Evolutionary conservation across 768 basidiomycete genomes (phyloP), one percentile per base, ranked within the genome.

Genomic region (Cytidiella melzeri): DNA sequence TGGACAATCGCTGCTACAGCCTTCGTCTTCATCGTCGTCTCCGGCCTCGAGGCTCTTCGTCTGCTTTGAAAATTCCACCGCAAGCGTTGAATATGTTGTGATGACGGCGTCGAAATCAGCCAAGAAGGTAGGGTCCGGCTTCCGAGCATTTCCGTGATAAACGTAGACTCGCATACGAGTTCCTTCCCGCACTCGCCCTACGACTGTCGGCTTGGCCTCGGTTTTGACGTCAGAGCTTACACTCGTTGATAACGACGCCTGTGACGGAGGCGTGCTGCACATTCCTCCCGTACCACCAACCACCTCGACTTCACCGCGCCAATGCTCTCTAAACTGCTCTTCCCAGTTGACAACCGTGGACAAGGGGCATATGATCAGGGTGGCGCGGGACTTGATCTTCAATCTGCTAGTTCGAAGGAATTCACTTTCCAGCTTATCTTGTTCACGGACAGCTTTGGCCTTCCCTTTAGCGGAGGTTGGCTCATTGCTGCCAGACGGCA

Each of bases 331-430:
- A 61, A 99, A 92, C 66, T 99, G 96, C 49, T 95, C 92, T 69
- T 99, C 96, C 96, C 96, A 99, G 61, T 98, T 98, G 42, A 90
- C 83, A 2, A 99, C 92, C 4, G 96, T 99, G 10, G 92, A 93
- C 30, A 99, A 74, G 5, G 96, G 96, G 60, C 96, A 98, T 24
- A 99, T 79, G 59, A 99, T 91, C n/a, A 99, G 70, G 5, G 96
- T 97, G 18, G 87, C 96, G 27, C 92, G 81, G 58, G 87, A 90
- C 57, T 82, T 85, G 28, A 75, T 71, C 66, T 91, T 93, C 60
- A 95, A 84, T 27, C 87, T 80, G 56, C 81, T 83, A 13, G 77
- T 76, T 44, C 92, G 76, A 3, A 72, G 69, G 57, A 83, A 83
- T 43, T 81, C 81, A 12, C 83, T 79, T 51, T 89, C 87, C 2